phyloP scores from a whole-genome alignment of 805 yeast genomes.

The Myxozyma monticola region DNA sequence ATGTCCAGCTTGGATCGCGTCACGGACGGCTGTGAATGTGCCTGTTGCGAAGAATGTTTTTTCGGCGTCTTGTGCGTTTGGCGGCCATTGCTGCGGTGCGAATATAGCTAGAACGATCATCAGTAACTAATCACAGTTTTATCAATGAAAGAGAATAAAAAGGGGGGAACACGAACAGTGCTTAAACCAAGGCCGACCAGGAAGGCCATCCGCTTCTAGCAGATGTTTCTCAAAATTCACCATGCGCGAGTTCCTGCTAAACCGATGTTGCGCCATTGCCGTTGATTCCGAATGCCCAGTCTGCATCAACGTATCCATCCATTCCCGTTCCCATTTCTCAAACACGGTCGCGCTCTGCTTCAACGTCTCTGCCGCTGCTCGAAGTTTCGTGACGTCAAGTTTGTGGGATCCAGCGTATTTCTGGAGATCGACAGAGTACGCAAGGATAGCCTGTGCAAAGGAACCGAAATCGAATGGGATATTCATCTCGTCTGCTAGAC shows the following conservation, averaged over 20 bases:
- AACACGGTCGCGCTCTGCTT: conserved; percentile 42
- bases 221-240: conserved; percentile 44
- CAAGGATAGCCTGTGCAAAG: conserved; percentile 41
- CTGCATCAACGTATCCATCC: conserved; percentile 45
- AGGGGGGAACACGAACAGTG: conserved; percentile 57
- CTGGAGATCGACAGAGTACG: conserved; percentile 15
- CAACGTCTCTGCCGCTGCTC: conserved; percentile 33
- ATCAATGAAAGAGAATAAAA: conserved; percentile 38
- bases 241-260: conserved; percentile 45
- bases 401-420: conserved; percentile 9
- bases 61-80: conserved; percentile 41
- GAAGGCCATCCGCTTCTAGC: conserved; percentile 50
- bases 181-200: conserved; percentile 56
- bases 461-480: conserved; percentile 44
- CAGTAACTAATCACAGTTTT: neutral
- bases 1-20: conserved; percentile 54
- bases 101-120: conserved; percentile 36
- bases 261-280: conserved; percentile 25
- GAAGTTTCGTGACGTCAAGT: conserved; percentile 28
- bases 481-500: conserved; percentile 51
- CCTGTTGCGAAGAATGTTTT: conserved; percentile 19
- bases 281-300: conserved; percentile 40
- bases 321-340: conserved; percentile 41
- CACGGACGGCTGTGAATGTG: conserved; percentile 76
- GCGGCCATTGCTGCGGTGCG: conserved; percentile 67